Conservation (phyloP, 2,329 filamentous ascomycete species). For the Colletotrichum somersetense region DNA sequence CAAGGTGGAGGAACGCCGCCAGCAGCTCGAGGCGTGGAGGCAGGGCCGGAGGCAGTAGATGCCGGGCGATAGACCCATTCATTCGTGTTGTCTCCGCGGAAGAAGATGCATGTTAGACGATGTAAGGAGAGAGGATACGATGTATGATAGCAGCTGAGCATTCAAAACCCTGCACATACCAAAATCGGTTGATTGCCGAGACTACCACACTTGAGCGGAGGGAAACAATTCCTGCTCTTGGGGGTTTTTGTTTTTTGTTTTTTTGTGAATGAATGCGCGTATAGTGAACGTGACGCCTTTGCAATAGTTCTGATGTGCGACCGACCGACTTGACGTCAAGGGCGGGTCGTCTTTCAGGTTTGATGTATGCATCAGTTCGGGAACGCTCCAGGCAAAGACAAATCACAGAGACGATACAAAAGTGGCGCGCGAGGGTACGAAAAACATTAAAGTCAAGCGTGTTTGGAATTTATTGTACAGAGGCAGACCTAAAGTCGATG, state of each 20-base stretch:
- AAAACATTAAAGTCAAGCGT: constrained; percentile 31
- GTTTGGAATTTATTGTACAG: constrained; percentile 42
- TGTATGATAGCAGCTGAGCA: constrained; percentile 17
- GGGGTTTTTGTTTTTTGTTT: neutral
- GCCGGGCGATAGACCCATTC: constrained; percentile 21
- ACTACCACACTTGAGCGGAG: neutral
- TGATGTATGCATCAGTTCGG: too few relatives aligned
- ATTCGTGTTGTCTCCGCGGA: neutral
- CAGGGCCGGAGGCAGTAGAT: constrained; percentile 49
- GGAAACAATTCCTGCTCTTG: neutral
- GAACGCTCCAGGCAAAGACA: neutral
- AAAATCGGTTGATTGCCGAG: neutral
- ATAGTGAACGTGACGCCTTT: neutral
- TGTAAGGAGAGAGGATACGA: neutral
- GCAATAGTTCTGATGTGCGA: too few relatives aligned
- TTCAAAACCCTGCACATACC: constrained; percentile 12
- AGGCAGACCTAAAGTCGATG: constrained; percentile 41
- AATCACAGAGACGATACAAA: neutral
- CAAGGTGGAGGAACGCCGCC: constrained; percentile 65
- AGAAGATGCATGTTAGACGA: neutral
- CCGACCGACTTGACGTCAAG: too few relatives aligned
- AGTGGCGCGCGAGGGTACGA: neutral
- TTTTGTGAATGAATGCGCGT: neutral
- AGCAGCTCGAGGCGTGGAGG: constrained; percentile 62
- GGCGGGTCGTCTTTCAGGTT: too few relatives aligned